Evolutionary conservation across 1,139 yeast genomes (phyloP).

Genomic region (Yamadazyma kanchanaburiensis): DNA sequence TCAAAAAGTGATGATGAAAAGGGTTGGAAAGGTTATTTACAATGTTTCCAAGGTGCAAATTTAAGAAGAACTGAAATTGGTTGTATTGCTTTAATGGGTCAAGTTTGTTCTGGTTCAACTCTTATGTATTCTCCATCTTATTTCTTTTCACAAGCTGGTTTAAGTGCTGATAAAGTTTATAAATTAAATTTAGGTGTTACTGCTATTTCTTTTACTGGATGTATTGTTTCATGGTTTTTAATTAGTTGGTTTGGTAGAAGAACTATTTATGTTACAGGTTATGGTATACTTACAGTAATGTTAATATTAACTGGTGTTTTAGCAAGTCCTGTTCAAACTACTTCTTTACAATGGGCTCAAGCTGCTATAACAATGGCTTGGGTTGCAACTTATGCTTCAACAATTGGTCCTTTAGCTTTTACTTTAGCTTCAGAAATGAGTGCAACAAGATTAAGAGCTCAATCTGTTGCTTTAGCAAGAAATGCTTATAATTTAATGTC

Average conservation of each 20-base stretch:
- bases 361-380: slow-evolving; percentile 20
- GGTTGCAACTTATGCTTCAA: slow-evolving; percentile 22
- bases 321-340: slow-evolving; percentile 23
- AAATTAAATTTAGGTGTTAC: slow-evolving; percentile 25
- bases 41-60: slow-evolving; percentile 23
- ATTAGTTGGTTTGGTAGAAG: slow-evolving; percentile 19
- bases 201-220: slow-evolving; percentile 21
- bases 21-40: slow-evolving; percentile 19
- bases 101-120: slow-evolving; percentile 19
- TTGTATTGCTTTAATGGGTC: slow-evolving; percentile 21
- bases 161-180: slow-evolving; percentile 17
- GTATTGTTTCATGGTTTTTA: slow-evolving; percentile 20
- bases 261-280: slow-evolving; percentile 22
- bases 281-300: slow-evolving; percentile 15
- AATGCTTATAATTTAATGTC: slow-evolving; percentile 20
- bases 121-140: slow-evolving; percentile 23
- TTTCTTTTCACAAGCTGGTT: slow-evolving; percentile 23
- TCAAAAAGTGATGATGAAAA: slow-evolving; percentile 13
- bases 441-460: slow-evolving; percentile 23
- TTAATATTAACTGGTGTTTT: slow-evolving; percentile 46
- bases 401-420: slow-evolving; percentile 24
- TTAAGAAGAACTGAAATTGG: slow-evolving; percentile 23
- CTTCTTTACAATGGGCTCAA: slow-evolving; percentile 21
- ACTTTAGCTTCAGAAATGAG: slow-evolving; percentile 22
- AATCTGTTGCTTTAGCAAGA: slow-evolving; percentile 22